A percentile compares a stretch with the other conserved stretches of the same genome.
Evolutionary conservation across 495 filamentous ascomycete genomes (phyloP).

Genomic region (Astrothelium macrocarpum): DNA sequence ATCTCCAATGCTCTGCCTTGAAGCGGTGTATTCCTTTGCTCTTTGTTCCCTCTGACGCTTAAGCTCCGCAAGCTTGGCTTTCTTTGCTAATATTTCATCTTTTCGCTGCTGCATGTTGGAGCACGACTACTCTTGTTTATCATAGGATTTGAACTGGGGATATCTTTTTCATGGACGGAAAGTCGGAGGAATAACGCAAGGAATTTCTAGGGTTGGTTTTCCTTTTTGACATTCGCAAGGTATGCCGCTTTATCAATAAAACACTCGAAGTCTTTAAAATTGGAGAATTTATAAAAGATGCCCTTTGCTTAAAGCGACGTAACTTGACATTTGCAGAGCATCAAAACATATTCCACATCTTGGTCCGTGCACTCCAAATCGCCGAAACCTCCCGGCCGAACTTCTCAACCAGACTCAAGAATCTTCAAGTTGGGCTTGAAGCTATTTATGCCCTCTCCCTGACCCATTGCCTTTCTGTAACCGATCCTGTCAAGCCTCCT

Average conservation of each 20-base stretch:
- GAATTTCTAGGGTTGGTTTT: too few relatives aligned
- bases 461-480: not conserved
- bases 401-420: not conserved
- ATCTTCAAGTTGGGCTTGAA: not conserved
- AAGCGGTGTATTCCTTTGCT: constrained; percentile 57
- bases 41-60: constrained; percentile 82
- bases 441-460: not conserved
- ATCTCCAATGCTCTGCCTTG: constrained; percentile 54
- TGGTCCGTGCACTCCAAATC: constrained; percentile 2
- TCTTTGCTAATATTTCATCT: constrained; percentile 90
- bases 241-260: too few relatives aligned
- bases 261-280: too few relatives aligned
- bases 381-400: constrained; percentile 1
- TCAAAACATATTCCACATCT: not conserved
- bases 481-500: not conserved
- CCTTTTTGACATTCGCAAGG: too few relatives aligned
- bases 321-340: too few relatives aligned
- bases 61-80: constrained; percentile 88
- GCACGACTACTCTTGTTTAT: not conserved
- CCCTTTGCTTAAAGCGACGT: too few relatives aligned
- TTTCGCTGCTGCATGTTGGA: constrained; percentile 41
- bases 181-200: too few relatives aligned
- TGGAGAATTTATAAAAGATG: too few relatives aligned
- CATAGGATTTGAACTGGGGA: not conserved
- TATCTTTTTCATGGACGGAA: too few relatives aligned